Conservation (phyloP, 2,329 filamentous ascomycete genomes). For the Paraphaeosphaeria minitans region DNA sequence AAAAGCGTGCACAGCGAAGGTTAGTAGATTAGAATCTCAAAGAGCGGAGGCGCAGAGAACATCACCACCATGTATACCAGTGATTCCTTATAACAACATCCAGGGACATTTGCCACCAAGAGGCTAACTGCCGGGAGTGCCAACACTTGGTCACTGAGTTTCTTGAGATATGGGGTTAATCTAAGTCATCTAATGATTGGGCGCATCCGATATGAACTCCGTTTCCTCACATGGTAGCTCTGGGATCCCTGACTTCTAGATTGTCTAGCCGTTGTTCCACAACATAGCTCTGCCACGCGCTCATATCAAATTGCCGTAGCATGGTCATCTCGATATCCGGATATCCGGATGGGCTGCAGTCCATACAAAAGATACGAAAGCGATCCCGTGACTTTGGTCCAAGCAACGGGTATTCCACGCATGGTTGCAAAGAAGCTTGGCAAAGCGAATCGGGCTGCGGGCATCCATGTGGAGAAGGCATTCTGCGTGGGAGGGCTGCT, state of each 20-base stretch:
- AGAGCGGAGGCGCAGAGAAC: slow-evolving; percentile 13
- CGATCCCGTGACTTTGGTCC: slow-evolving; percentile 8
- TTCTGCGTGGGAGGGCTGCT: neutral
- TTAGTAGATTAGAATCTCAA: slow-evolving; percentile 9
- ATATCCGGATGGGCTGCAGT: slow-evolving; percentile 12
- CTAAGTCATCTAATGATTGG: slow-evolving; percentile 36
- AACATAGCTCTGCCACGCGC: slow-evolving; percentile 19
- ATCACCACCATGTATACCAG: slow-evolving; percentile 23
- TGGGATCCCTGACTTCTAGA: slow-evolving; percentile 21
- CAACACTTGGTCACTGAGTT: slow-evolving; percentile 29
- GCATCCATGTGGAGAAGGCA: neutral
- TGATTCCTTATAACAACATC: slow-evolving; percentile 33
- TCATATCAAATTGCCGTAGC: slow-evolving; percentile 16
- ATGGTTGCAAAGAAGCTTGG: slow-evolving; percentile 10
- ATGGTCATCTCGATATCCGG: slow-evolving; percentile 10
- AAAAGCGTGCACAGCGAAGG: slow-evolving; percentile 12
- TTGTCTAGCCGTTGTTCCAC: slow-evolving; percentile 14
- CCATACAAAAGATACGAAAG: slow-evolving; percentile 8
- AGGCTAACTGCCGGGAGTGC: slow-evolving; percentile 34
- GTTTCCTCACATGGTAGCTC: slow-evolving; percentile 21
- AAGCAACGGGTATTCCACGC: neutral
- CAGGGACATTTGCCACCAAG: slow-evolving; percentile 19
- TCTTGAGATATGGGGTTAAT: slow-evolving; percentile 36
- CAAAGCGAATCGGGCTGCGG: slow-evolving; percentile 9
- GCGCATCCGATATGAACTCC: slow-evolving; percentile 25